Conservation (phyloP, 139 green algal genomes). For the Chlamydomonas sp. region DNA sequence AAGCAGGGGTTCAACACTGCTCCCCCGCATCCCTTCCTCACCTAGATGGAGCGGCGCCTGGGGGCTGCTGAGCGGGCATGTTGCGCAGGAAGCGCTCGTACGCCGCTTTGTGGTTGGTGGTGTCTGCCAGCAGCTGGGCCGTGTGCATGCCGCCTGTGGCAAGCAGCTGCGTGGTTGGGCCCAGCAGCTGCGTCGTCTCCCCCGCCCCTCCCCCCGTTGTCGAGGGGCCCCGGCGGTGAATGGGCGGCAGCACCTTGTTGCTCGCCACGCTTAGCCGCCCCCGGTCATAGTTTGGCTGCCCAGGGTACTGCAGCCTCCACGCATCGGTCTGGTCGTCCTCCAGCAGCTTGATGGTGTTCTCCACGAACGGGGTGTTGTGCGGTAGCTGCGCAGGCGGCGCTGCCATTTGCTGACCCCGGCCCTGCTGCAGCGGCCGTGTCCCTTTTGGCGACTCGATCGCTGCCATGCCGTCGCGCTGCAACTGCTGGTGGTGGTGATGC, state of each 20-base stretch:
- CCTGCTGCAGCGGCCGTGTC: no score
- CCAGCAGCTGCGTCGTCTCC: constrained; percentile 27
- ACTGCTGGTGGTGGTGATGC: no score
- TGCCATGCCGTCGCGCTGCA: no score
- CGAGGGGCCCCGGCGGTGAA: neutral
- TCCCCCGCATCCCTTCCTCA: no score
- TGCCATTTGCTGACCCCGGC: neutral
- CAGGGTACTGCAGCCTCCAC: constrained; percentile 2
- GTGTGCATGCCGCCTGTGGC: constrained; percentile 40
- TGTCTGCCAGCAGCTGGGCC: constrained; percentile 70
- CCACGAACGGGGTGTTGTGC: constrained; percentile 10
- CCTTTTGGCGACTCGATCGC: no score
- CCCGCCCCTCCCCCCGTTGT: neutral
- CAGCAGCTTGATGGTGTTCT: constrained; percentile 54
- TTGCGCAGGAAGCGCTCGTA: constrained; percentile 10
- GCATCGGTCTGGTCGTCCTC: constrained; percentile 21
- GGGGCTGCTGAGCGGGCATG: neutral
- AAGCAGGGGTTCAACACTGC: no score
- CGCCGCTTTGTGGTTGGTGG: constrained; percentile 42
- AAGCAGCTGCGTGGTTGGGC: constrained; percentile 9
- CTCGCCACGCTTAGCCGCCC: constrained; percentile 43
- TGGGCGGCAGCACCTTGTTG: constrained; percentile 24
- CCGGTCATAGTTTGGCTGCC: neutral
- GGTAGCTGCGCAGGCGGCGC: neutral
- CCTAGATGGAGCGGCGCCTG: no score